Base-by-base conservation (phyloP, 2,329 filamentous ascomycete species). In the Lachnellula cervina region DNA sequence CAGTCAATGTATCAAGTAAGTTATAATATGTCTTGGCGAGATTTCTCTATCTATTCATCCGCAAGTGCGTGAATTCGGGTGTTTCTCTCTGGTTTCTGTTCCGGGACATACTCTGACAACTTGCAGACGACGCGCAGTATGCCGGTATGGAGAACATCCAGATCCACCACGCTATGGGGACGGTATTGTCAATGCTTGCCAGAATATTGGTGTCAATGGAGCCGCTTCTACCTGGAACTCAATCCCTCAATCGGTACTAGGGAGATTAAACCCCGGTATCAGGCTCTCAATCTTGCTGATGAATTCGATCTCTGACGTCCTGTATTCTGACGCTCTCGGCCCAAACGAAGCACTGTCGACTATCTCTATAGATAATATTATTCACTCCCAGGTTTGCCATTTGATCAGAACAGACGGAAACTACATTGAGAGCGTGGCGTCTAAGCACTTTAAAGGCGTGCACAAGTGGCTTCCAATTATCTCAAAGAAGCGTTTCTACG, bases 391-490 rank as follows among this genome's bases (percentile, higher is more conserved):
- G 38, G 55, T 63, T 38, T 25, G 43, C 25, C 51, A 58, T 43
- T 61, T 65, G 6, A 60, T 65, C 14, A 48, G 43, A 35, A 38
- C 53, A 2, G 55, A 57, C 42, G 62, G 59, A 13, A 51, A 57
- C n/a, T 54, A 54, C 34, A 21, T 61, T 13, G 61, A 65, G 19
- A 58, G 59, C 45, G 56, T 62, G 13, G 49, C 57, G 0, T 44
- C 47, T 11, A 53, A 44, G 35, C 63, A 62, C 46, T 65, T 65
- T 49, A 38, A 52, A 37, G 57, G 60, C 7, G 51, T 64, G 9
- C 63, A 65, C 50, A 45, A 14, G 2, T 65, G 62, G 60, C 37
- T 63, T 3, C 63, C 62, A 9, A 60, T 65, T 16, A 53, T 65
- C n/a, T 65, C 63, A 14, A 52, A 51, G 25, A 64, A 53, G 35